These are phyloP conservation scores for Collybia sp. DNA, from an alignment of 768 basidiomycete species.

Conservation along the genomic window DNA sequence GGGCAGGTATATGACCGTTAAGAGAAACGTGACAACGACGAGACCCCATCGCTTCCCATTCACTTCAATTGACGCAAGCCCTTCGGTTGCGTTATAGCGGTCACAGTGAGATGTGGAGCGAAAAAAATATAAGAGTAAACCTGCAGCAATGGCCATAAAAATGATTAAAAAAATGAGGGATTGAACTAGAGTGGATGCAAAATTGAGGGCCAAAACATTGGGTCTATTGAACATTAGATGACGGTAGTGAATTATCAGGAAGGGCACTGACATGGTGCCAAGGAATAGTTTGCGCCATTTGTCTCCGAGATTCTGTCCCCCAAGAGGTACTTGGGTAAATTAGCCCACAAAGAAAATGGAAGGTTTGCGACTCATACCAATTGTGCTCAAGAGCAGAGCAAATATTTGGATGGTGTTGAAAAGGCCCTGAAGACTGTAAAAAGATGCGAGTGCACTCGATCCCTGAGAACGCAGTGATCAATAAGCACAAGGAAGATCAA, in stretches of 20 bases:
- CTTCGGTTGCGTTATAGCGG: constrained; percentile 47
- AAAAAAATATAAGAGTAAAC: constrained; percentile 56
- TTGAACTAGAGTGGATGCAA: constrained; percentile 54
- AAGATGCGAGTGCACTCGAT: constrained; percentile 62
- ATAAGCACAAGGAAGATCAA: background rate
- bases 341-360: background rate
- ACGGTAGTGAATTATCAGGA: background rate
- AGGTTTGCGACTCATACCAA: constrained; percentile 34
- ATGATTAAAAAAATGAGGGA: constrained; percentile 57
- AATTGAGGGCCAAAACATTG: constrained; percentile 70
- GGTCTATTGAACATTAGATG: constrained; percentile 37
- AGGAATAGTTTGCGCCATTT: constrained; percentile 59
- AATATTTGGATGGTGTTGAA: constrained; percentile 69
- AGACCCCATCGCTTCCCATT: constrained; percentile 45
- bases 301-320: constrained; percentile 29
- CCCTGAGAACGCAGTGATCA: constrained; percentile 36
- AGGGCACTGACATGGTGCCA: constrained; percentile 54
- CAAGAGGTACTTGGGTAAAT: constrained; percentile 30
- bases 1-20: constrained; percentile 70
- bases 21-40: constrained; percentile 57
- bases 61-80: constrained; percentile 42
- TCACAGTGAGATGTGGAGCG: constrained; percentile 43
- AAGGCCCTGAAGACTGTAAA: constrained; percentile 68
- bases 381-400: constrained; percentile 62
- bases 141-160: constrained; percentile 49